Conservation (phyloP, 2,329 filamentous ascomycete genomes). For the Colletotrichum zoysiae region DNA sequence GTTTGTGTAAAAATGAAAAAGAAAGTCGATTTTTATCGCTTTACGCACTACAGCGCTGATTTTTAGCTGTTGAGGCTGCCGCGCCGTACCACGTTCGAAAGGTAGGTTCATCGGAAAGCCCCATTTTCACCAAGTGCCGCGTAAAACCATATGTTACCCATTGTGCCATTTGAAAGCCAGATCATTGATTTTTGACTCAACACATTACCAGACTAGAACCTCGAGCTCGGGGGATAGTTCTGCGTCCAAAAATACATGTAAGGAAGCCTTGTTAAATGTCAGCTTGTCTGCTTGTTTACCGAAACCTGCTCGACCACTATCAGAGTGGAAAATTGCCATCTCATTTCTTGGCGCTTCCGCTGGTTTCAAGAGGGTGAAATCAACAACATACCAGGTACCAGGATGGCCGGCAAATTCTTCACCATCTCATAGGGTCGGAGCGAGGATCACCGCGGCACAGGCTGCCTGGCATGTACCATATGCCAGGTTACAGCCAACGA, state of each 20-base stretch:
- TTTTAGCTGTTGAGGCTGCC: background rate
- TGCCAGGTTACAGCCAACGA: background rate
- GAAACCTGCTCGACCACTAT: too few species aligned
- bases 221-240: background rate
- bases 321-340: background rate
- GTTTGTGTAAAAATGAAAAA: too few species aligned
- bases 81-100: background rate
- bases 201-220: background rate
- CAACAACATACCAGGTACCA: background rate
- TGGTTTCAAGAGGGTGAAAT: background rate
- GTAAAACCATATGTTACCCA: too few species aligned
- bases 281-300: background rate
- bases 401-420: background rate
- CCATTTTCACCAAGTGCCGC: background rate
- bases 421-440: background rate
- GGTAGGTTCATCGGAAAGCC: background rate
- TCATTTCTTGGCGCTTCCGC: background rate
- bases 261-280: background rate
- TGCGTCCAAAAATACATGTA: fast-evolving
- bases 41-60: too few species aligned
- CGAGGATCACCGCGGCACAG: background rate
- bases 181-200: too few species aligned
- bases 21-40: too few species aligned
- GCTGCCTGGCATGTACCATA: background rate
- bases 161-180: too few species aligned